Base-by-base conservation (phyloP, 2,329 filamentous ascomycete genomes). In the Botryotinia calthae region DNA sequence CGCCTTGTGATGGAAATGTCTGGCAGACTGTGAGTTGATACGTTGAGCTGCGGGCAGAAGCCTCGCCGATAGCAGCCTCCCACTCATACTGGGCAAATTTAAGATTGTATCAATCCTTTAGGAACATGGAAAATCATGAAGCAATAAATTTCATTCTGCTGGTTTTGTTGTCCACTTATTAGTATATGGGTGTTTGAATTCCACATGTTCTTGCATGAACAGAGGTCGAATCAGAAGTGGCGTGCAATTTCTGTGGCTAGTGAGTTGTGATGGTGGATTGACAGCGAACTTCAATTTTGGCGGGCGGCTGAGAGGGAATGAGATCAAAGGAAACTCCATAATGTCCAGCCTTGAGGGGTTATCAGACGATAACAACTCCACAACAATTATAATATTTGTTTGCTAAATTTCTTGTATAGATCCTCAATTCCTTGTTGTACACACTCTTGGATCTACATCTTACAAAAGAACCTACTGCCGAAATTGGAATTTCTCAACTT, bases 51-150 rank as follows among this genome's bases (percentile, higher is more conserved):
- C 84, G 83, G 90, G 89, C 83, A 89, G 85, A 78, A 92, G 87
- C 84, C 92, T 89, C 81, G 91, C 89, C 82, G 92, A 90, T 83
- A 95, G 86, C 79, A 93, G 89, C 87, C 92, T 77, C 73, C 79
- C 79, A 76, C 79, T 81, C 80, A 81, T 81, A 51, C 70, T 78
- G 72, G 73, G 76, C 72, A 76, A 74, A 72, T 56, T 51, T 69
- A 58, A 69, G 68, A 46, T 69, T 73, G 68, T 75, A 74, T 67
- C 73, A 76, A 63, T 48, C 42, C 46, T 63, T 69, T 65, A 51
- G 42, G 58, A 56, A 61, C 51, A 56, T 61, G 14, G n/a, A 51
- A 42, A 68, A 68, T 68, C 70, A 68, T 51, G 70, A 72, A 61
- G 70, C 28, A 72, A 48, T 61, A 37, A 61, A 61, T 34, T 61